Evolutionary conservation across 495 filamentous ascomycete species (phyloP).

Genomic region (Neohortaea acidophila): DNA sequence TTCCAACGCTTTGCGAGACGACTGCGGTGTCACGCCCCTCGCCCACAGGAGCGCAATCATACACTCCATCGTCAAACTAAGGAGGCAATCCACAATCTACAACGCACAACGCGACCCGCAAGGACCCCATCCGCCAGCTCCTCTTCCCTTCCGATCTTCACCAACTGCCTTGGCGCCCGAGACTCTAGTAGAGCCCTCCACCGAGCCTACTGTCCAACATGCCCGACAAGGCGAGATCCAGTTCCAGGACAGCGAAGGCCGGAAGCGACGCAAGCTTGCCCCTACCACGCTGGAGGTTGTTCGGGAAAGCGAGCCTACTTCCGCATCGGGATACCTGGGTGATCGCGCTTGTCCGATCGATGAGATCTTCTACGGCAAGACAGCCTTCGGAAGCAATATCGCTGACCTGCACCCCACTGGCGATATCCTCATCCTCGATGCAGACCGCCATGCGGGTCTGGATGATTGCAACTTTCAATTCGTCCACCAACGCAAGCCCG

Average conservation of each 20-base stretch:
- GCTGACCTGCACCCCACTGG: not conserved
- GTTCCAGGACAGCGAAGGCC: slow-evolving; percentile 27
- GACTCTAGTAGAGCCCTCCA: not conserved
- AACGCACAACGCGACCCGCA: not conserved
- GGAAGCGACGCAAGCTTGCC: slow-evolving; percentile 30
- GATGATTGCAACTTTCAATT: slow-evolving; percentile 12
- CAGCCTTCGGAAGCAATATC: slow-evolving; percentile 18
- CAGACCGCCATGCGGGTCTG: not conserved
- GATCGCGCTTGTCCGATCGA: slow-evolving; percentile 23
- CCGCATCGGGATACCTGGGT: slow-evolving; percentile 1
- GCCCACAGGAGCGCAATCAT: slow-evolving; percentile 33
- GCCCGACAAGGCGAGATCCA: slow-evolving; percentile 20
- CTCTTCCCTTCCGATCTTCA: too few species aligned
- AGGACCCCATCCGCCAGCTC: slow-evolving; percentile 3
- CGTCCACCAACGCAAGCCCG: not conserved
- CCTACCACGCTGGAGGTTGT: not conserved
- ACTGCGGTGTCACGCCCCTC: slow-evolving; percentile 35
- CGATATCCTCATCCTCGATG: not conserved
- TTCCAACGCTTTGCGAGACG: slow-evolving; percentile 31
- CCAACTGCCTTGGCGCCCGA: too few species aligned
- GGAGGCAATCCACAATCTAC: slow-evolving; percentile 30
- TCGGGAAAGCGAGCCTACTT: not conserved
- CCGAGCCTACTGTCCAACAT: not conserved
- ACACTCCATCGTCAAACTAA: slow-evolving; percentile 34
- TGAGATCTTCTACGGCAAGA: slow-evolving; percentile 27